Evolutionary conservation across 2,329 filamentous ascomycete genomes (phyloP), one percentile per base, ranked within the genome.

Genomic region (Westerdykella sp.): DNA sequence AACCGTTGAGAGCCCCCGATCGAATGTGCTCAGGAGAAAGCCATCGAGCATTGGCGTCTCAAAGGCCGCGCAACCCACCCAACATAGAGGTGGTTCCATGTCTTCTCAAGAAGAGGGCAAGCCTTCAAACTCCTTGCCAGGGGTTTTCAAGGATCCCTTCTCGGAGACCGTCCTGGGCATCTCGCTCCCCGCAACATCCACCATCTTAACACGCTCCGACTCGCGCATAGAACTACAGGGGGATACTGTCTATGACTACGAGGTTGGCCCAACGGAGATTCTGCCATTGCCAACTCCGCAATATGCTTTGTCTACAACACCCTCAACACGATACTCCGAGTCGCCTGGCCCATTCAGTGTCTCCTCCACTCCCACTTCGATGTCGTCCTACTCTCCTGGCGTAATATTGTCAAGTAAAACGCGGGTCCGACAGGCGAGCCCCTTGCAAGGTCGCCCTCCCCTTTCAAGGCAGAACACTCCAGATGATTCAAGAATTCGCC

Each of bases 351-450:
- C 80, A 5, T 89, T 87, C 65, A 89, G 85, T 59, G 77, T 85
- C 49, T 84, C 85, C 46, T 88, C 85, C 1, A 89, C 85, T 3
- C 85, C 85, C 6, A 88, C 84, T 4, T 89, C 85, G 9, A 81
- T 85, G 49, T 84, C 82, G 6, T 89, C 85, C 1, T 83, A 84
- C 54, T 89, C 84, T 13, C 83, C 85, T 3, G 76, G 79, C 3
- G 64, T 83, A 4, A 66, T 79, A 62, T 48, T 72, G 60, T 52
- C 73, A 64, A 47, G 44, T 21, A 67, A 70, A 39, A 63, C 71
- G n/a, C 74, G 75, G 53, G 58, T 65, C 45, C 74, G 74, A 53
- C 78, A 80, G 61, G 68, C 67, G 42, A 83, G 78, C 56, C 79
- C 76, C 37, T 69, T 73, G 38, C 65, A 74, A 46, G 77, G 71